These are phyloP conservation scores for Saussurea involucrata DNA, from an alignment of 129 eudicot species.

Conservation along the genomic window DNA sequence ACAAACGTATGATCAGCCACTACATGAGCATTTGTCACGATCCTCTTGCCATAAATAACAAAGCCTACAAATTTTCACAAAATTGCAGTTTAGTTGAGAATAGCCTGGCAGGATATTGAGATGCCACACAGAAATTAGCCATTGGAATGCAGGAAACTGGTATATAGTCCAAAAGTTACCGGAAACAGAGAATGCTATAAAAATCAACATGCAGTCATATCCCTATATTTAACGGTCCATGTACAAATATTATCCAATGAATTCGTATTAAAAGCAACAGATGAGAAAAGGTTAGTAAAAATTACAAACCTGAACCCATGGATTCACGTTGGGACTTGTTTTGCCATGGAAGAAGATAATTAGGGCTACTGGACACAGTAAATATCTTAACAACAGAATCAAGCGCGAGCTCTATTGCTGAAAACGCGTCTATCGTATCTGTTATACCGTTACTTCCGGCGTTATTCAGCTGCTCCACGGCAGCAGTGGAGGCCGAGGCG, in stretches of 20 bases:
- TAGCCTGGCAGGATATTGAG: background rate
- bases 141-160: background rate
- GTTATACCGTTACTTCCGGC: constrained; percentile 21
- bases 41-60: constrained; percentile 87
- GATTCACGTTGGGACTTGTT: constrained; percentile 85
- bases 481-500: constrained; percentile 27
- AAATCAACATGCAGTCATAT: background rate
- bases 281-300: background rate
- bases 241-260: background rate
- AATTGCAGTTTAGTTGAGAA: background rate
- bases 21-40: constrained; percentile 96
- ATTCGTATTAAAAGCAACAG: background rate
- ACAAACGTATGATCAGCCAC: constrained; percentile 98
- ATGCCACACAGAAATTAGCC: background rate
- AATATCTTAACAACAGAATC: constrained; percentile 95
- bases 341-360: constrained; percentile 87
- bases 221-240: background rate
- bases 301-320: constrained; percentile 71
- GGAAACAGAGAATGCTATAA: background rate
- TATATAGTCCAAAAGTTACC: background rate
- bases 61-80: constrained; percentile 51
- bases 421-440: constrained; percentile 42
- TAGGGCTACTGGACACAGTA: constrained; percentile 86
- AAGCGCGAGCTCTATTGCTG: constrained; percentile 79
- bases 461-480: constrained; percentile 20